phyloP scores from a whole-genome alignment of 495 filamentous ascomycete species.

The Evernia prunastri region DNA sequence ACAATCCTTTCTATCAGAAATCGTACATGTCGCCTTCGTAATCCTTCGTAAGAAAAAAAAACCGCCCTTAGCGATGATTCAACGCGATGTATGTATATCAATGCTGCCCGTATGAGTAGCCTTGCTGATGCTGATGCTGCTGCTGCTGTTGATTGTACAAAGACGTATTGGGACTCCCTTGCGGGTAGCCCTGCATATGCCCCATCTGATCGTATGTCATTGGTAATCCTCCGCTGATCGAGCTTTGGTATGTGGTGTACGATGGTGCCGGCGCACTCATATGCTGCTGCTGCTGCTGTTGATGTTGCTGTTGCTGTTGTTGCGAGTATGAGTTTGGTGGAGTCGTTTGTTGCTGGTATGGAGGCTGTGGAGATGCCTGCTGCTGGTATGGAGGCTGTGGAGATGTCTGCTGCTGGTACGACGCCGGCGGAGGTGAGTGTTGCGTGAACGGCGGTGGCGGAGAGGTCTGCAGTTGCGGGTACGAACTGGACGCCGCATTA shows the following conservation, averaged over 20 bases:
- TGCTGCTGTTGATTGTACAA: constrained; percentile 11
- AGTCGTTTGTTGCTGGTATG: constrained; percentile 6
- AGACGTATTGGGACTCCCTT: constrained; percentile 1
- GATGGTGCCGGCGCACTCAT: constrained; percentile 7
- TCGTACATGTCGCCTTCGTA: neutral
- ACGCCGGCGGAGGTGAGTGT: neutral
- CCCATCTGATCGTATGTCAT: constrained; percentile 11
- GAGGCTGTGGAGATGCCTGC: neutral
- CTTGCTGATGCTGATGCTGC: constrained; percentile 14
- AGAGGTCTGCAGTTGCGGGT: constrained; percentile 14
- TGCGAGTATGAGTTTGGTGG: constrained; percentile 3
- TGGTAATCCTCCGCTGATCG: constrained; percentile 12
- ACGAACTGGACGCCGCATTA: constrained; percentile 4
- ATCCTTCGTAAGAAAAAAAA: neutral
- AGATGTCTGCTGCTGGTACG: neutral
- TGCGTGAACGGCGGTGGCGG: neutral
- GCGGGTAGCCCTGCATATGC: constrained; percentile 3
- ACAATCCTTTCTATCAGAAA: neutral
- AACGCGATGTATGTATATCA: neutral
- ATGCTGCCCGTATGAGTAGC: constrained; percentile 6
- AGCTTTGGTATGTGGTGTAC: constrained; percentile 7
- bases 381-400: constrained; percentile 8
- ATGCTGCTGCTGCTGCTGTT: constrained; percentile 11
- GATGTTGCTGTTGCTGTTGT: constrained; percentile 2
- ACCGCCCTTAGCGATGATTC: neutral